Conservation (phyloP, 176 grass and related monocot species). For the Oryza glaberrima region DNA sequence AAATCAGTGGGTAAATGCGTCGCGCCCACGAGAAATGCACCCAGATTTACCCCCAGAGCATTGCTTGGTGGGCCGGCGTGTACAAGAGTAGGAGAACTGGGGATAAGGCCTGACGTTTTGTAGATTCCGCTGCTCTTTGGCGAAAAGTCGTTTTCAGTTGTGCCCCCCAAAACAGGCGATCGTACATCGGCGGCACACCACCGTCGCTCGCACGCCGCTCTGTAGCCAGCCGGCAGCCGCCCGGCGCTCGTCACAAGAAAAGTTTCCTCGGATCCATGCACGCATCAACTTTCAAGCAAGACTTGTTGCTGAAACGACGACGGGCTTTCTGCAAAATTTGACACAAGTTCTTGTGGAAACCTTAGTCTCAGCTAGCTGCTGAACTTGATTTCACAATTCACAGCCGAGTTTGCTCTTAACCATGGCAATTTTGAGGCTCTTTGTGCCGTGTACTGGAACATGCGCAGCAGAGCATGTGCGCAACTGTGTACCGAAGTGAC, state of each 20-base stretch:
- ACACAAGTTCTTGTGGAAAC: neutral
- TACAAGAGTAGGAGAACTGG: neutral
- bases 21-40: neutral
- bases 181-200: neutral
- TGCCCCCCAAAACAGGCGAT: neutral
- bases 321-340: neutral
- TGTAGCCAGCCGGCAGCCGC: neutral
- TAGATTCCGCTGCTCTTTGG: neutral
- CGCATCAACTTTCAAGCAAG: neutral
- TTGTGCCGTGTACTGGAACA: neutral
- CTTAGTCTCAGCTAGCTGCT: neutral
- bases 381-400: neutral
- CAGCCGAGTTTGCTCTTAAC: neutral
- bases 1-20: neutral
- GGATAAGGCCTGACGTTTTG: neutral
- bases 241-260: neutral
- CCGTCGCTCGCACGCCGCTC: neutral
- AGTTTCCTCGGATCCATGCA: neutral
- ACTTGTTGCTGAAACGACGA: neutral
- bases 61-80: neutral
- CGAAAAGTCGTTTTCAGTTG: neutral
- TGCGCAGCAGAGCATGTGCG: neutral
- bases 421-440: neutral
- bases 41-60: neutral
- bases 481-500: neutral